Base-by-base conservation (phyloP, 352 stramenopile genomes). In the Peronospora farinosa region DNA sequence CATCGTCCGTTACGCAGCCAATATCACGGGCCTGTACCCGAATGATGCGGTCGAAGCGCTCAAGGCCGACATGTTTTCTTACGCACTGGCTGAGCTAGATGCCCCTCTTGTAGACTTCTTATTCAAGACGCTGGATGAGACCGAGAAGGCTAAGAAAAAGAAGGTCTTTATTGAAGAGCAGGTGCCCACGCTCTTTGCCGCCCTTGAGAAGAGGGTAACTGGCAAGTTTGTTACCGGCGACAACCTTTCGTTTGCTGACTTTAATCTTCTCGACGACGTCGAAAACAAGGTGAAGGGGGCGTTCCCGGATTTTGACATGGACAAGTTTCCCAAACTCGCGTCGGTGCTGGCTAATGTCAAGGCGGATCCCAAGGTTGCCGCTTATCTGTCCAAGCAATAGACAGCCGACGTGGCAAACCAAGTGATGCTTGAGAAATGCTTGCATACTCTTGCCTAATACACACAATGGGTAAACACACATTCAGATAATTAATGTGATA, bases 21-120 rank as follows among this genome's bases (percentile, higher is more conserved):
- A 74, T 28, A 30, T 86, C 8, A 40, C 54, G n/a, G 78, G 77
- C 0, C 40, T 92, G 12, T 86, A 86, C 47, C 81, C 85, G 25
- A 39, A 59, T 13, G 63, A 86, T 43, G 48, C 65, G 75, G 16
- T 75, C 65, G 40, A 76, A 88, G 28, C 64, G 67, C 28, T 75
- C 15, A 77, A 81, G 53, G 65, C 76, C 9, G 72, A 81, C 37
- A 69, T 74, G 57, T 35, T 73, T 15, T 65, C 67, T 5, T 65
- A 81, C 43, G 72, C 66, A 33, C 51, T 84, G 13, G 16, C 61
- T 13, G 73, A 83, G 39, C 3, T 73, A 19, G 27, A 61, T 2
- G 68, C 61, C 71, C 41, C 47, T 0, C 57, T 78, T 9, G 15
- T 59, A 3, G 47, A 61, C 7, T 61, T 80, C 36, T 33, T 47